Conservation (phyloP, 164 flowering plant genomes). For the Magnolia changhungtana region DNA sequence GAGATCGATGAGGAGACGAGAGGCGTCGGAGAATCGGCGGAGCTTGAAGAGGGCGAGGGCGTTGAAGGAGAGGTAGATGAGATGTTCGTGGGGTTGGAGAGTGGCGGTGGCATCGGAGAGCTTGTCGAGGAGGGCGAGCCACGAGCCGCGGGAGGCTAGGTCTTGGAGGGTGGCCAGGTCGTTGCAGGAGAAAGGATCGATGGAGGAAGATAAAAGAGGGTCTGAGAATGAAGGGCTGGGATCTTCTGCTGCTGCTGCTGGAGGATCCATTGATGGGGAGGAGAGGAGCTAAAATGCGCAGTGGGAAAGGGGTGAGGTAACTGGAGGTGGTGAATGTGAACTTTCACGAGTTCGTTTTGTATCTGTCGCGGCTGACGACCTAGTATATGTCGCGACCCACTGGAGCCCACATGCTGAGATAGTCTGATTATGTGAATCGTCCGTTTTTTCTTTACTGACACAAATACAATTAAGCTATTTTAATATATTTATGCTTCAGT, state of each 20-base stretch:
- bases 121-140: conserved; percentile 75
- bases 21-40: conserved; percentile 65
- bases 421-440: no score
- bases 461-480: no score
- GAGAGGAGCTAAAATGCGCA: not conserved
- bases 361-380: no score
- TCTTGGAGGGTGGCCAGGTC: conserved; percentile 71
- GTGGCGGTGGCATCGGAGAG: conserved; percentile 51
- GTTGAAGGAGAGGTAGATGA: conserved; percentile 60
- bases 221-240: not conserved
- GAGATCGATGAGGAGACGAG: conserved; percentile 33
- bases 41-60: conserved; percentile 70
- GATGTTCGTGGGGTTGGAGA: conserved; percentile 74
- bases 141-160: conserved; percentile 82
- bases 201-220: conserved; percentile 7
- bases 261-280: not conserved
- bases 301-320: not conserved
- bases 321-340: no score
- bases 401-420: no score
- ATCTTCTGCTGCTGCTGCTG: not conserved
- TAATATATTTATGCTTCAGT: no score
- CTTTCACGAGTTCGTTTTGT: no score
- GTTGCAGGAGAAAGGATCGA: conserved; percentile 18
- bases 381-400: no score
- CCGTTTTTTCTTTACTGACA: no score